Evolutionary conservation across 1,284 basidiomycete species (phyloP).

Genomic region (Austroboletus sp.): DNA sequence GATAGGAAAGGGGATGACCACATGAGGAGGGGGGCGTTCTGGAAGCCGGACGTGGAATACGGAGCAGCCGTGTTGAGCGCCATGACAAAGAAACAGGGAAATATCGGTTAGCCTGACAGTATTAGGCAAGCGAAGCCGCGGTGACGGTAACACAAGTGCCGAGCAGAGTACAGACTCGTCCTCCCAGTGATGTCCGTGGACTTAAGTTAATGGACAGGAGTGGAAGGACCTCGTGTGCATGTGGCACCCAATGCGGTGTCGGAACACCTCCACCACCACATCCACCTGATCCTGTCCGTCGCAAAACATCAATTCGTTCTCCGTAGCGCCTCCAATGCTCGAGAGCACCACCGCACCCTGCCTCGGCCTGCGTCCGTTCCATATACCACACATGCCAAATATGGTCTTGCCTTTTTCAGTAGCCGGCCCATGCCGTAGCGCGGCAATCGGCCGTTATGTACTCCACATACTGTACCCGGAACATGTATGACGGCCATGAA

Average conservation of each 20-base stretch:
- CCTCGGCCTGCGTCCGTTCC: neutral
- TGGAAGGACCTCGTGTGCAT: constrained; percentile 35
- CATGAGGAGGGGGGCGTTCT: constrained; percentile 19
- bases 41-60: constrained; percentile 23
- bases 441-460: constrained; percentile 27
- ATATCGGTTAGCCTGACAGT: constrained; percentile 27
- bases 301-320: constrained; percentile 6
- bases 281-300: constrained; percentile 17
- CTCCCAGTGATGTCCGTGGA: constrained; percentile 34
- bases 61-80: constrained; percentile 20
- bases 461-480: constrained; percentile 1
- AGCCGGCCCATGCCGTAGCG: constrained; percentile 24
- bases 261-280: constrained; percentile 18
- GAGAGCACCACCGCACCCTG: too few relatives aligned
- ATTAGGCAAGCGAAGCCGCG: constrained; percentile 36
- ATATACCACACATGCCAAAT: constrained; percentile 23
- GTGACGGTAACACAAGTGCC: constrained; percentile 35
- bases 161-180: constrained; percentile 27
- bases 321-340: too few relatives aligned
- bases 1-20: constrained; percentile 10
- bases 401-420: constrained; percentile 27
- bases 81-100: constrained; percentile 33
- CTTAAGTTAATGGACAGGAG: constrained; percentile 35
- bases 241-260: constrained; percentile 32
- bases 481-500: constrained; percentile 1